These are phyloP conservation scores for Myxozyma udenii DNA, from an alignment of 805 yeast genomes.

Conservation along the genomic window DNA sequence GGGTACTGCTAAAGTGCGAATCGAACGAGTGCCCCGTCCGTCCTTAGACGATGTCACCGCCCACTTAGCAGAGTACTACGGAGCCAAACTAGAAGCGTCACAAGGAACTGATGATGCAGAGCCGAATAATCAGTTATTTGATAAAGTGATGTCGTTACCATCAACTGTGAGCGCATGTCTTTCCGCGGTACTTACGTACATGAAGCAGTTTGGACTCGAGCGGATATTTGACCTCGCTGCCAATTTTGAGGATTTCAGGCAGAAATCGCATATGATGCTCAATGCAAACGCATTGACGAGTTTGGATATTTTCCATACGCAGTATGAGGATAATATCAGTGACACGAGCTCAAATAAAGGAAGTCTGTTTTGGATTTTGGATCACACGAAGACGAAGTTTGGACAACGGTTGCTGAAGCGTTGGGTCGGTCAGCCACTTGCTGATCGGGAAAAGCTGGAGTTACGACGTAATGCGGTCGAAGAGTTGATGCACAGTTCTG, in stretches of 20 bases:
- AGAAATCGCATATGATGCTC: conserved; percentile 49
- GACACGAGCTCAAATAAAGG: conserved; percentile 48
- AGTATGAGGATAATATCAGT: conserved; percentile 45
- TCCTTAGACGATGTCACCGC: conserved; percentile 13
- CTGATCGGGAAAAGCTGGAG: conserved; percentile 51
- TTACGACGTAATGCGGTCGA: conserved; percentile 63
- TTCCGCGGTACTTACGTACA: conserved; percentile 49
- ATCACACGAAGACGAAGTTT: conserved; percentile 74
- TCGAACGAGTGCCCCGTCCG: conserved; percentile 21
- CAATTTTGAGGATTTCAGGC: conserved; percentile 53
- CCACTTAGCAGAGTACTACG: conserved; percentile 9
- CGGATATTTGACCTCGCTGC: conserved; percentile 51
- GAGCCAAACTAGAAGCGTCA: conserved; percentile 5
- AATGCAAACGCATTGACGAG: conserved; percentile 65
- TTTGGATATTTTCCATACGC: conserved; percentile 70
- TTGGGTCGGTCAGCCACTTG: conserved; percentile 77
- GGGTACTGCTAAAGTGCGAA: conserved; percentile 10
- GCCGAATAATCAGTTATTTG: conserved; percentile 22
- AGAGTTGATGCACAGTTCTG: conserved; percentile 38
- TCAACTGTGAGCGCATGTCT: conserved; percentile 42
- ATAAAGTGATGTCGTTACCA: conserved; percentile 31
- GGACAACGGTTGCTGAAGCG: conserved; percentile 64
- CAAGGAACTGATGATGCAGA: conserved; percentile 10
- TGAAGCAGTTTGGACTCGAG: conserved; percentile 62
- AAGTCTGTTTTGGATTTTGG: conserved; percentile 72